Evolutionary conservation across 2,329 filamentous ascomycete species (phyloP).

Genomic region (Trichoderma simmonsii): DNA sequence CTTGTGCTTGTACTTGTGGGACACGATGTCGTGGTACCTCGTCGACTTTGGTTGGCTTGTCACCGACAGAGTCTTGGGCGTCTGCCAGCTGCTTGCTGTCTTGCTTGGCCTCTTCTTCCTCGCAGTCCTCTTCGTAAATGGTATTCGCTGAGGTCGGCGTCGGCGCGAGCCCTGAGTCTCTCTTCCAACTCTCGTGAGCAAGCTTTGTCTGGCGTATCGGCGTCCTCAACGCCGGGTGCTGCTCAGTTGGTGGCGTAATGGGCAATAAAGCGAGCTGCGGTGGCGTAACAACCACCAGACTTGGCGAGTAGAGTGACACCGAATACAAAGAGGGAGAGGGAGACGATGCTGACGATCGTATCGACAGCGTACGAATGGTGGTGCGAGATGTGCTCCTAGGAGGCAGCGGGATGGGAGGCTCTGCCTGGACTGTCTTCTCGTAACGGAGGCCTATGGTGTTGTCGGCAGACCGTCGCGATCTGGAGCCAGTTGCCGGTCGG

Average conservation of each 20-base stretch:
- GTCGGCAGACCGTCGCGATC: slow-evolving; percentile 38
- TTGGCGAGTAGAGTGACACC: slow-evolving; percentile 21
- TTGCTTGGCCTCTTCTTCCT: slow-evolving; percentile 32
- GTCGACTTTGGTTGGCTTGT: background rate
- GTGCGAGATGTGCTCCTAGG: slow-evolving; percentile 41
- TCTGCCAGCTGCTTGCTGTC: background rate
- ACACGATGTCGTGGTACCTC: slow-evolving; percentile 5
- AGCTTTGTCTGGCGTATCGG: slow-evolving; percentile 24
- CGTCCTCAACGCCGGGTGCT: slow-evolving; percentile 51
- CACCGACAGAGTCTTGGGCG: background rate
- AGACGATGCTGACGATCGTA: slow-evolving; percentile 22
- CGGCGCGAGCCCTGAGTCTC: slow-evolving; percentile 54
- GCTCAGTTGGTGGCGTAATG: slow-evolving; percentile 46
- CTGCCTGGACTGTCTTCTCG: slow-evolving; percentile 57
- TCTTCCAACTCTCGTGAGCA: slow-evolving; percentile 44
- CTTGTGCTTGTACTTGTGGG: slow-evolving; percentile 8
- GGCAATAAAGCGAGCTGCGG: slow-evolving; percentile 27
- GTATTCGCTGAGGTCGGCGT: slow-evolving; percentile 33
- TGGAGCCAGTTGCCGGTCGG: slow-evolving; percentile 41
- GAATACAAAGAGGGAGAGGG: slow-evolving; percentile 20
- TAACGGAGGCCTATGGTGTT: slow-evolving; percentile 56
- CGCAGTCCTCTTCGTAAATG: slow-evolving; percentile 41
- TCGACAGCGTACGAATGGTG: slow-evolving; percentile 23
- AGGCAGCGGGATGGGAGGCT: slow-evolving; percentile 54
- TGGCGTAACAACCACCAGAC: slow-evolving; percentile 32